A percentile compares a stretch with the other conserved stretches of the same genome.
Evolutionary conservation across 305 asterid species (phyloP).

Genomic region (Rubia peregrina): DNA sequence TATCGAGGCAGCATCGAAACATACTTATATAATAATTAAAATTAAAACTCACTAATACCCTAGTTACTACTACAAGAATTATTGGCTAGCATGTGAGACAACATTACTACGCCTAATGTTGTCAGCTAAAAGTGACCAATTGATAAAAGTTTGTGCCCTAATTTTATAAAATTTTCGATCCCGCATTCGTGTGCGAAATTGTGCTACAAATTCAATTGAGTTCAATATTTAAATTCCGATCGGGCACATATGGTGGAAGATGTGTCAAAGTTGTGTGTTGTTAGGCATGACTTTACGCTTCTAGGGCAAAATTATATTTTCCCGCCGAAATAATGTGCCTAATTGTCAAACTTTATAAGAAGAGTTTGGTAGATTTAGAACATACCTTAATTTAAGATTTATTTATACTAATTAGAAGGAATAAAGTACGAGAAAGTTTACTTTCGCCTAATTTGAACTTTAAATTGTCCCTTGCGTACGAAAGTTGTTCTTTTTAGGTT

Average conservation of each 20-base stretch:
- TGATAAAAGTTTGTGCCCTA: neutral
- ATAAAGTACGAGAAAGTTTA: neutral
- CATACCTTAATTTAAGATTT: neutral
- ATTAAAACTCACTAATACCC: too few species aligned
- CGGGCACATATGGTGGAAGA: constrained; percentile 10
- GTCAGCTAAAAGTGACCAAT: constrained; percentile 1
- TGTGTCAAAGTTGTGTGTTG: constrained; percentile 2
- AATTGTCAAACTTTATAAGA: constrained; percentile 4
- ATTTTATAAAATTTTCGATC: neutral
- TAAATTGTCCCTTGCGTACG: neutral
- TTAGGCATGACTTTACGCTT: neutral
- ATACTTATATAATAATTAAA: too few species aligned
- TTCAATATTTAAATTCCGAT: constrained; percentile 3
- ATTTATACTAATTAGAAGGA: neutral
- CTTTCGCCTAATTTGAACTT: constrained; percentile 3
- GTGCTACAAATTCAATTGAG: neutral
- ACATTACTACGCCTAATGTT: neutral
- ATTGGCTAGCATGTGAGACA: constrained; percentile 11
- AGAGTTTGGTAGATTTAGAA: neutral
- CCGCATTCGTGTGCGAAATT: constrained; percentile 3
- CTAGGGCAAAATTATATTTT: constrained; percentile 9
- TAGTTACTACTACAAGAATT: neutral
- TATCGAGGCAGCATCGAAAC: too few species aligned
- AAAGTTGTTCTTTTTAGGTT: neutral
- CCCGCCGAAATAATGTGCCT: neutral